Evolutionary conservation across 139 green algal genomes (phyloP), one percentile per base, ranked within the genome.

Genomic region (Micromonas commoda): DNA sequence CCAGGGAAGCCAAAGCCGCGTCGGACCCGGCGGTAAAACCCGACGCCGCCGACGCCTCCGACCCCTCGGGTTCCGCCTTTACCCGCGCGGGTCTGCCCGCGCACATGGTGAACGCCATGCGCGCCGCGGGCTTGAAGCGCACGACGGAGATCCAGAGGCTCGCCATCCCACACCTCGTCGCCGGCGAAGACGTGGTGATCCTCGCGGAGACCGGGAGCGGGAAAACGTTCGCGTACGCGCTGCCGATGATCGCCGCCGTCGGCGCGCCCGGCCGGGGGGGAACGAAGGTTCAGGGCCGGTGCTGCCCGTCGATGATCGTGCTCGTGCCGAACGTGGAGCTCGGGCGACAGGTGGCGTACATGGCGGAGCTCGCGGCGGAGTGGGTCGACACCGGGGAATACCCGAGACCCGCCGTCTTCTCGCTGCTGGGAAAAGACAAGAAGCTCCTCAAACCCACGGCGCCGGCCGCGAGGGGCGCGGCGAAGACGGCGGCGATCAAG

Each of bases 171-270:
- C 79, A 81, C 3, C 65, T 96, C 64, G 35, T 91, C 2, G 45
- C 54, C 0, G 88, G 90, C n/a, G 64, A 79, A 33, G 85, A 91
- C 67, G 81, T 89, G 0, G 91, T 96, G 6, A 74, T 97, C 9
- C 88, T 92, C 0, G 89, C 92, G 2, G 92, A 97, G 75, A 97
- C 93, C 6, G 93, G 93, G 69, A 97, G 91, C 76, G 93, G 93
- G 80, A 97, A 97, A 80, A 97, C 93, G 5, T 85, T 97, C 0
- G 85, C 90, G 2, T 97, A 97, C 85, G 73, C 96, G 16, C 82
- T 82, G 0, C 92, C 93, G 16, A 71, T 96, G 0, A 79, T 91
- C 0, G 32, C 73, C 24, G 29, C 23, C 19, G 31, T 70, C 31
- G 53, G 23, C 26, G 61, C 34, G 37, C 64, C 52, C 38, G 38